Percentiles rank a stretch among this genome's conserved stretches.
These are phyloP conservation scores for Nepenthes alata DNA, from an alignment of 179 eudicot genomes.

Conservation along the genomic window DNA sequence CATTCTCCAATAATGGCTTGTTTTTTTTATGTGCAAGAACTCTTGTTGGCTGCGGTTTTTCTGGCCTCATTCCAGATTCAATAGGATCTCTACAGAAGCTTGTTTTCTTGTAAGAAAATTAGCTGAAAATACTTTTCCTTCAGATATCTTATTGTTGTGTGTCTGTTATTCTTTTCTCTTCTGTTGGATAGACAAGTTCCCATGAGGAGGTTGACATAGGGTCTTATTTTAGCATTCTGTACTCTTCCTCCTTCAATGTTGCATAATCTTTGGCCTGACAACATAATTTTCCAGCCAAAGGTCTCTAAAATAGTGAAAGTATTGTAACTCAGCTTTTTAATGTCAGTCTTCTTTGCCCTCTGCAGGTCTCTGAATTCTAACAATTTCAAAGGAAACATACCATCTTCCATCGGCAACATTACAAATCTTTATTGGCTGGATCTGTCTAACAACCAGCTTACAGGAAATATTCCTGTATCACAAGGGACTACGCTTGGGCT, in stretches of 20 bases:
- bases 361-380: slow-evolving; percentile 70
- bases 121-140: neutral
- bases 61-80: slow-evolving; percentile 44
- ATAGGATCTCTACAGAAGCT: slow-evolving; percentile 45
- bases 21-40: slow-evolving; percentile 19
- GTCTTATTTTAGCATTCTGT: neutral
- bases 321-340: neutral
- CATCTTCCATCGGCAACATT: slow-evolving; percentile 57
- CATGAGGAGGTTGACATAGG: too few relatives aligned
- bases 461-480: slow-evolving; percentile 77
- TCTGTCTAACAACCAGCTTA: slow-evolving; percentile 54
- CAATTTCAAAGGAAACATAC: slow-evolving; percentile 59
- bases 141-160: neutral
- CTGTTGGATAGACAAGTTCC: neutral
- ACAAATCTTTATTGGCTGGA: slow-evolving; percentile 75
- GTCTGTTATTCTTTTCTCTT: neutral
- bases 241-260: neutral
- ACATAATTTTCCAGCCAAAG: neutral
- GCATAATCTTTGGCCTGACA: neutral
- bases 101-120: slow-evolving; percentile 36
- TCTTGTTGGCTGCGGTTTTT: slow-evolving; percentile 49
- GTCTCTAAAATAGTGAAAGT: neutral
- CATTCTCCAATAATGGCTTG: neutral
- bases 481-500: slow-evolving; percentile 48
- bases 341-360: neutral